Evolutionary conservation across 495 filamentous ascomycete species (phyloP).

Genomic region (Neurospora sp.): DNA sequence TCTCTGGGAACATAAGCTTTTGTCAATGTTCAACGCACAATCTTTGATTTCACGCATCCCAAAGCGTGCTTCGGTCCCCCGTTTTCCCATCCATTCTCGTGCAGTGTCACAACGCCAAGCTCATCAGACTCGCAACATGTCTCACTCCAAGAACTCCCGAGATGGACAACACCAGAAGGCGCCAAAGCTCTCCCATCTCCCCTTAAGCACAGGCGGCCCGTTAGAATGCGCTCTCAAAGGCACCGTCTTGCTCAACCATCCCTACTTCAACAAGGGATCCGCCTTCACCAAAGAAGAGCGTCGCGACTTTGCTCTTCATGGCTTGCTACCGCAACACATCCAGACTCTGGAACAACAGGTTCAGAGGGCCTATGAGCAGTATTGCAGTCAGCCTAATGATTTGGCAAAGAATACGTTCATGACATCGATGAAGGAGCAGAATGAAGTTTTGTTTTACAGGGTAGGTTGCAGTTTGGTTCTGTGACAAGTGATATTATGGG

Average conservation of each 20-base stretch:
- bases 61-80: background rate
- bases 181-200: conserved; percentile 48
- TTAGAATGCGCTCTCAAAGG: conserved; percentile 52
- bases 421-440: conserved; percentile 79
- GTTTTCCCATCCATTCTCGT: background rate
- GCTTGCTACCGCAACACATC: conserved; percentile 59
- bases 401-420: conserved; percentile 78
- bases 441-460: conserved; percentile 65
- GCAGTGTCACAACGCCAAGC: background rate
- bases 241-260: conserved; percentile 50
- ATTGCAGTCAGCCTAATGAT: conserved; percentile 46
- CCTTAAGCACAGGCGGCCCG: conserved; percentile 52
- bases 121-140: background rate
- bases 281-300: conserved; percentile 64
- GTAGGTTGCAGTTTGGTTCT: conserved; percentile 21
- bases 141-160: background rate
- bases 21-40: background rate
- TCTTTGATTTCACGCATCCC: background rate
- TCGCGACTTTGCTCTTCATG: conserved; percentile 55
- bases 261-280: conserved; percentile 78
- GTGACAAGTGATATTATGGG: background rate
- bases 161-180: conserved; percentile 13
- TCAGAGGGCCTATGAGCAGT: conserved; percentile 71
- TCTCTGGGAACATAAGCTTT: background rate
- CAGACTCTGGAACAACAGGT: conserved; percentile 77